Evolutionary conservation across 75 land plant species (phyloP).

Genomic region (Pinus taeda): DNA sequence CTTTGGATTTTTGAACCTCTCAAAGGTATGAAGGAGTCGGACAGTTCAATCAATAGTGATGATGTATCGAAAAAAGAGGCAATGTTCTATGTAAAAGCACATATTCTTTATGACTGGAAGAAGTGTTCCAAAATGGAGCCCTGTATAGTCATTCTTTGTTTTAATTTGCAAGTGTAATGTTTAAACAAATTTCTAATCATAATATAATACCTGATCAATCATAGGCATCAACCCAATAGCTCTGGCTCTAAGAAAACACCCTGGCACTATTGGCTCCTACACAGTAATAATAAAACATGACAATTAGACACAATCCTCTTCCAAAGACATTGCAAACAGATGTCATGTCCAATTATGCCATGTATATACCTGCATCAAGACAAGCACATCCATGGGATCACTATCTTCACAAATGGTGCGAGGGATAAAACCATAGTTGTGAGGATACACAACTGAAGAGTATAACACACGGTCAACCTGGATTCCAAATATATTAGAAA

Average conservation of each 20-base stretch:
- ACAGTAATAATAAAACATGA: neutral
- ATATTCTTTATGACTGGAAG: neutral
- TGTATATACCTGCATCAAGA: conserved; percentile 57
- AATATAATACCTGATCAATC: conserved; percentile 50
- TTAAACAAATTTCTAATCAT: neutral
- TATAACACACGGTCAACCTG: conserved; percentile 67
- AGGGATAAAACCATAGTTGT: conserved; percentile 79
- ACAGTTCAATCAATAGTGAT: neutral
- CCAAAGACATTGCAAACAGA: neutral
- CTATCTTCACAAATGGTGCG: conserved; percentile 73
- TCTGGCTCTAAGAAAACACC: conserved; percentile 66
- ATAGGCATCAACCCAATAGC: conserved; percentile 74
- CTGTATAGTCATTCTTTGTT: neutral
- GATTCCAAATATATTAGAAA: neutral
- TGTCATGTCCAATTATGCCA: neutral
- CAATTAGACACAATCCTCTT: neutral
- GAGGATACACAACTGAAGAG: conserved; percentile 75
- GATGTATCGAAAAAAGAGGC: neutral
- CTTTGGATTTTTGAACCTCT: neutral
- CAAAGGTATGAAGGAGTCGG: neutral
- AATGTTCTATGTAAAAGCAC: neutral
- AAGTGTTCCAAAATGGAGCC: neutral
- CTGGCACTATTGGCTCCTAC: conserved; percentile 61
- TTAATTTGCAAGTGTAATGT: neutral
- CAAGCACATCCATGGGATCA: conserved; percentile 65